These are phyloP conservation scores for Linum tenue DNA, from an alignment of 345 rosid genomes.

Conservation along the genomic window DNA sequence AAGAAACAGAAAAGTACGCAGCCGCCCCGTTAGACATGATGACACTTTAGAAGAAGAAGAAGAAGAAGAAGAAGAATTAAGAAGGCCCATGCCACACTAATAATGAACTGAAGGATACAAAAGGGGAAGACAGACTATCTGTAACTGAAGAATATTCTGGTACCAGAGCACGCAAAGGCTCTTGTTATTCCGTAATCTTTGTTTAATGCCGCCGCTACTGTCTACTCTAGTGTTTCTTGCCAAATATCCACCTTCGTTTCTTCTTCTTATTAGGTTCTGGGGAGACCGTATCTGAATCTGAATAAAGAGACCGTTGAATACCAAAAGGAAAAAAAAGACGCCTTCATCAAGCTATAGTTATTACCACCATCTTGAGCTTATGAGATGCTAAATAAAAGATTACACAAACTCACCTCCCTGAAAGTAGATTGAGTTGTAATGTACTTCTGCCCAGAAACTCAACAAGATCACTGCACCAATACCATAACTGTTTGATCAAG, in stretches of 20 bases:
- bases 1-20: neutral
- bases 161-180: no score
- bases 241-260: constrained; percentile 73
- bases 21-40: neutral
- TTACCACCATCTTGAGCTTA: neutral
- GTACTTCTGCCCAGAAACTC: constrained; percentile 99
- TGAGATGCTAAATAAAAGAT: neutral
- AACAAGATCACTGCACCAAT: constrained; percentile 55
- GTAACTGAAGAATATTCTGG: no score
- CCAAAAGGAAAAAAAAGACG: neutral
- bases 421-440: constrained; percentile 83
- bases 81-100: no score
- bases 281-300: constrained; percentile 30
- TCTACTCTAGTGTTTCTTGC: constrained; percentile 30
- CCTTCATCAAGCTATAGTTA: neutral
- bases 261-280: constrained; percentile 29
- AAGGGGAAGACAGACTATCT: no score
- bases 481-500: neutral
- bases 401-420: constrained; percentile 37
- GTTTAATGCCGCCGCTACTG: no score
- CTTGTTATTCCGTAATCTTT: no score
- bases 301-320: neutral
- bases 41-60: neutral
- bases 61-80: neutral
- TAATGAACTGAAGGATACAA: no score